phyloP scores from a whole-genome alignment of 768 basidiomycete genomes.

The Nidularia pulvinata region DNA sequence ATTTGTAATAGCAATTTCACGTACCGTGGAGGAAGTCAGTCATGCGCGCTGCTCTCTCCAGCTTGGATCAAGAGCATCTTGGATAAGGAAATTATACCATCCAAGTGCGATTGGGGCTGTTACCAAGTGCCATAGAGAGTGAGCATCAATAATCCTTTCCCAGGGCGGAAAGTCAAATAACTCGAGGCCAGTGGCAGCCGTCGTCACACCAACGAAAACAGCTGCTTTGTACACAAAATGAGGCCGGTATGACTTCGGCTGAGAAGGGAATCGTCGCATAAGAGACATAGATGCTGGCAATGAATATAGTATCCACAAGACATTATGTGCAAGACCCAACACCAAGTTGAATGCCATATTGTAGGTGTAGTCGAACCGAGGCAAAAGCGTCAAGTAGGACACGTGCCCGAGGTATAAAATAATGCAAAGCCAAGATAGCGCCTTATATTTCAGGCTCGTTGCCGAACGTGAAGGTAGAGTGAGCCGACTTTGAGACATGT shows the following conservation, averaged over 20 bases:
- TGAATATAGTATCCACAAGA: conserved; percentile 79
- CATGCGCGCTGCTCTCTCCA: conserved; percentile 51
- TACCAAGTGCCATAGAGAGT: conserved; percentile 89
- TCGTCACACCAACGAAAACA: conserved; percentile 68
- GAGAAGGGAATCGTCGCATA: conserved; percentile 53
- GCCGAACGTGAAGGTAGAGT: conserved; percentile 16
- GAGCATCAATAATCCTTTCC: conserved; percentile 80
- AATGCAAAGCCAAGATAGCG: conserved; percentile 54
- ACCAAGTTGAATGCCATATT: conserved; percentile 86
- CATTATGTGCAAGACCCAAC: conserved; percentile 78
- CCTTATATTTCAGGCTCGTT: conserved; percentile 12
- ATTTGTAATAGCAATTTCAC: too few species aligned
- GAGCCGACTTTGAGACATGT: conserved; percentile 21
- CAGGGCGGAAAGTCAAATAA: conserved; percentile 90
- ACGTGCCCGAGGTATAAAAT: conserved; percentile 68
- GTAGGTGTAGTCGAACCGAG: conserved; percentile 91
- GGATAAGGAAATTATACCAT: conserved; percentile 87
- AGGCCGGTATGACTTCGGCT: conserved; percentile 59
- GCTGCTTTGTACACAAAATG: conserved; percentile 51
- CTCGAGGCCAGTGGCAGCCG: conserved; percentile 76
- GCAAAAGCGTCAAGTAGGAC: conserved; percentile 73
- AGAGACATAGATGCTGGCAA: conserved; percentile 46
- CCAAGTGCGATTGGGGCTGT: conserved; percentile 75
- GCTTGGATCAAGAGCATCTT: conserved; percentile 69
- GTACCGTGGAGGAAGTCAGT: conserved; percentile 1